phyloP scores from a whole-genome alignment of 768 basidiomycete genomes.

The Boletus tylopilopsis region DNA sequence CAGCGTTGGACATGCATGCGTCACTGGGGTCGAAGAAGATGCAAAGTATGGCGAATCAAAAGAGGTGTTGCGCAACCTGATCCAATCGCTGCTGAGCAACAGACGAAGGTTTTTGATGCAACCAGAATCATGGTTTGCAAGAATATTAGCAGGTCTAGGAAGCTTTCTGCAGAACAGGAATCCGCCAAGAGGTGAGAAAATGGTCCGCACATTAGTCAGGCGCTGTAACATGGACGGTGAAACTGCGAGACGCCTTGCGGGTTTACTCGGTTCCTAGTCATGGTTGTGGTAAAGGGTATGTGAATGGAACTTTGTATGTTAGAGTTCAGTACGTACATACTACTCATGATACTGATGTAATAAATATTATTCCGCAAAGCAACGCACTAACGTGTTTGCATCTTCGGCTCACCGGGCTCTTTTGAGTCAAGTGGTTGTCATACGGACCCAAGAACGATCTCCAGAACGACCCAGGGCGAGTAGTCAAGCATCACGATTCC shows the following conservation, averaged over 20 bases:
- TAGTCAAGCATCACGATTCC: no score
- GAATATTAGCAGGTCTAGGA: slow-evolving; percentile 19
- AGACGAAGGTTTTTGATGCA: slow-evolving; percentile 22
- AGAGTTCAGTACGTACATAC: no score
- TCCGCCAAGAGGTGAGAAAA: slow-evolving; percentile 24
- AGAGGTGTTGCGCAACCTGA: slow-evolving; percentile 19
- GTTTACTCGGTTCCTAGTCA: slow-evolving; percentile 2
- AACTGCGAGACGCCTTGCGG: slow-evolving; percentile 20
- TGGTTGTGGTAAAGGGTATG: no score
- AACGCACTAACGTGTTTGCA: no score
- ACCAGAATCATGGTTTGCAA: slow-evolving; percentile 25
- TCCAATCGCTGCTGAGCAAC: slow-evolving; percentile 9
- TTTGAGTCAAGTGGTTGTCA: no score
- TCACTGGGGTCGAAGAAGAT: slow-evolving; percentile 35
- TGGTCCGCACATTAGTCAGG: slow-evolving; percentile 21
- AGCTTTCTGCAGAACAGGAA: slow-evolving; percentile 17
- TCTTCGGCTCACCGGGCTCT: no score
- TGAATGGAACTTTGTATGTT: no score
- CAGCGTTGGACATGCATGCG: slow-evolving; percentile 37
- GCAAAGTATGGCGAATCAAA: slow-evolving; percentile 35
- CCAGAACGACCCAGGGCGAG: no score
- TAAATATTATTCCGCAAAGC: no score
- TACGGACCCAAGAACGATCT: no score
- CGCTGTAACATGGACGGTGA: slow-evolving; percentile 30
- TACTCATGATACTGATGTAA: no score